Evolutionary conservation across 371 early-diverging fungal genomes (phyloP).

Genomic region (Zychaea mexicana): DNA sequence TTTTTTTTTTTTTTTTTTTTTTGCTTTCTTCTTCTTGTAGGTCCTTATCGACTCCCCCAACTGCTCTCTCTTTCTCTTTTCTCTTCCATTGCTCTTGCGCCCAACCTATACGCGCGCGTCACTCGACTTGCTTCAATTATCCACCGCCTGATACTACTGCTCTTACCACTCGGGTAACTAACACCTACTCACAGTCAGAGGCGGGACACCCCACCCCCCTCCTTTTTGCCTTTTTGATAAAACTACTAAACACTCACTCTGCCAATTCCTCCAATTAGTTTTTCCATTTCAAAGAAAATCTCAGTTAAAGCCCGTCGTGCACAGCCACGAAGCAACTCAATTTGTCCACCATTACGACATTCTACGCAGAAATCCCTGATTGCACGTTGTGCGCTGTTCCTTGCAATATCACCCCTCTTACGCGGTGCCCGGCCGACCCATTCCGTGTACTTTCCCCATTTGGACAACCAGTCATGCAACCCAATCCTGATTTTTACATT

Average conservation of each 20-base stretch:
- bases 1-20: neutral
- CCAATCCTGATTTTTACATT: conserved; percentile 4
- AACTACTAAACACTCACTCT: too few species aligned
- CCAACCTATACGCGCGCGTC: too few species aligned
- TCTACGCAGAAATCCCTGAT: neutral
- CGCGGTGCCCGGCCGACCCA: neutral
- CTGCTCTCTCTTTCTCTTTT: neutral
- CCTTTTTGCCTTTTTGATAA: too few species aligned
- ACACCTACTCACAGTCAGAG: too few species aligned
- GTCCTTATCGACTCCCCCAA: neutral
- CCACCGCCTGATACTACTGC: too few species aligned
- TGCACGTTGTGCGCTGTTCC: neutral
- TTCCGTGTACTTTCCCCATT: conserved; percentile 3
- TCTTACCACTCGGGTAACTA: too few species aligned
- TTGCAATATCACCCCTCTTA: neutral
- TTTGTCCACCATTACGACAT: neutral
- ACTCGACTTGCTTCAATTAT: too few species aligned
- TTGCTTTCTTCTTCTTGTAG: neutral
- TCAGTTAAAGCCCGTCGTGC: neutral
- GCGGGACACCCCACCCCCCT: too few species aligned
- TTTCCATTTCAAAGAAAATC: neutral
- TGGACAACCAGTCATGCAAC: conserved; percentile 3
- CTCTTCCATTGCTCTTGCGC: neutral
- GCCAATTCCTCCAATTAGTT: too few species aligned
- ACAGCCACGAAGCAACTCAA: too few species aligned